phyloP scores from a whole-genome alignment of 2,329 filamentous ascomycete genomes.

The Penicillium sp. region DNA sequence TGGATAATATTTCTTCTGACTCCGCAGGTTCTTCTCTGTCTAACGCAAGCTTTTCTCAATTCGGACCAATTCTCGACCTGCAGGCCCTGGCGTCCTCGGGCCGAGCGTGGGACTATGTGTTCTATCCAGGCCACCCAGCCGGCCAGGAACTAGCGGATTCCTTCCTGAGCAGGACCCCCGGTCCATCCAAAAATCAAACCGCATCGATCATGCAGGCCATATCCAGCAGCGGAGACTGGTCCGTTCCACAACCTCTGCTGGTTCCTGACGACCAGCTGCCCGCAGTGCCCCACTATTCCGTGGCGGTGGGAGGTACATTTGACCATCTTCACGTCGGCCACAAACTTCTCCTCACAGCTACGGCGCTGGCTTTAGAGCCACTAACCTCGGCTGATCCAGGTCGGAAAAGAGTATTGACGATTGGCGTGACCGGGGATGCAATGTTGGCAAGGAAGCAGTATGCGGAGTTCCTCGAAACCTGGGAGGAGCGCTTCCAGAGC shows the following conservation, averaged over 20 bases:
- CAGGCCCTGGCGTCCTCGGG: slow-evolving; percentile 46
- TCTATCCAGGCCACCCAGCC: slow-evolving; percentile 28
- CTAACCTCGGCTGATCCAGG: slow-evolving; percentile 33
- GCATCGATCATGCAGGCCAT: slow-evolving; percentile 22
- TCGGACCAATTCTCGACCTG: slow-evolving; percentile 53
- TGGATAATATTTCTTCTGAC: slow-evolving; percentile 56
- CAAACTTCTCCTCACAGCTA: slow-evolving; percentile 92
- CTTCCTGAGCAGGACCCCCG: slow-evolving; percentile 27
- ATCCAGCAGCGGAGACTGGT: slow-evolving; percentile 23
- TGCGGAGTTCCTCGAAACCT: slow-evolving; percentile 74
- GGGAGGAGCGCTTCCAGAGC: slow-evolving; percentile 67
- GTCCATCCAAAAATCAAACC: slow-evolving; percentile 6
- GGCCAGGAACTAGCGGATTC: slow-evolving; percentile 29
- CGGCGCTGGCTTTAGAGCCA: slow-evolving; percentile 66
- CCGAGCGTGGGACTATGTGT: slow-evolving; percentile 34
- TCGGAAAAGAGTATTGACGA: slow-evolving; percentile 60
- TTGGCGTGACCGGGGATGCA: slow-evolving; percentile 86
- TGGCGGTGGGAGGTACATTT: slow-evolving; percentile 89
- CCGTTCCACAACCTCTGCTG: slow-evolving; percentile 22
- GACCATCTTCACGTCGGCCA: slow-evolving; percentile 94
- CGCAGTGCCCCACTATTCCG: slow-evolving; percentile 52
- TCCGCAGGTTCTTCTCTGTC: slow-evolving; percentile 18
- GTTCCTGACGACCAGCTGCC: slow-evolving; percentile 20
- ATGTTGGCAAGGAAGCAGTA: slow-evolving; percentile 87
- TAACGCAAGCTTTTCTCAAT: slow-evolving; percentile 14